Conservation (phyloP, 1,139 yeast genomes). For the Saccharomyces uvarum region DNA sequence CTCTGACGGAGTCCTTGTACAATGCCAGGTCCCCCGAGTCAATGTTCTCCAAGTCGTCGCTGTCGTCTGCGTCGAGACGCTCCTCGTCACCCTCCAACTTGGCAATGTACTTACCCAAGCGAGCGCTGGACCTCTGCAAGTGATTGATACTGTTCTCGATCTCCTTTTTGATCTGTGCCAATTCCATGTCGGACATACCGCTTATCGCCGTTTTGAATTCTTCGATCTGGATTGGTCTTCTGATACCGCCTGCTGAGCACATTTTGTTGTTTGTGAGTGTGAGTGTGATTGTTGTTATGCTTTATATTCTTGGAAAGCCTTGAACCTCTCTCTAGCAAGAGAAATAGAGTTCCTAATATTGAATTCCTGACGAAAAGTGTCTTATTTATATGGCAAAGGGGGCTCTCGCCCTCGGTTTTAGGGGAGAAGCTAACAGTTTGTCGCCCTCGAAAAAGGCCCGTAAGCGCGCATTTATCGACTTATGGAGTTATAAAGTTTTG, state of each 20-base stretch:
- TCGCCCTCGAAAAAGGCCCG: background rate
- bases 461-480: background rate
- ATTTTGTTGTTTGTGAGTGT: background rate
- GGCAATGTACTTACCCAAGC: conserved; percentile 29
- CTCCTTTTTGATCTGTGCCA: conserved; percentile 25
- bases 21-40: conserved; percentile 29
- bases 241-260: conserved; percentile 21
- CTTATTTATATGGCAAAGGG: background rate
- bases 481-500: background rate
- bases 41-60: conserved; percentile 23
- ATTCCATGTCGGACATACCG: conserved; percentile 31
- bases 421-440: background rate
- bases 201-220: conserved; percentile 35
- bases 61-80: conserved; percentile 20
- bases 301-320: background rate
- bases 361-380: background rate
- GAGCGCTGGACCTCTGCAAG: conserved; percentile 32
- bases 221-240: conserved; percentile 33
- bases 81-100: conserved; percentile 23
- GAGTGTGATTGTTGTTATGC: background rate
- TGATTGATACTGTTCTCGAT: conserved; percentile 32
- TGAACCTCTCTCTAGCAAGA: background rate
- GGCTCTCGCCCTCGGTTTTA: background rate
- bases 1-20: conserved; percentile 33
- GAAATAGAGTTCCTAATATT: background rate